phyloP scores from a whole-genome alignment of 2,329 filamentous ascomycete species.

The Neonectria sp. region DNA sequence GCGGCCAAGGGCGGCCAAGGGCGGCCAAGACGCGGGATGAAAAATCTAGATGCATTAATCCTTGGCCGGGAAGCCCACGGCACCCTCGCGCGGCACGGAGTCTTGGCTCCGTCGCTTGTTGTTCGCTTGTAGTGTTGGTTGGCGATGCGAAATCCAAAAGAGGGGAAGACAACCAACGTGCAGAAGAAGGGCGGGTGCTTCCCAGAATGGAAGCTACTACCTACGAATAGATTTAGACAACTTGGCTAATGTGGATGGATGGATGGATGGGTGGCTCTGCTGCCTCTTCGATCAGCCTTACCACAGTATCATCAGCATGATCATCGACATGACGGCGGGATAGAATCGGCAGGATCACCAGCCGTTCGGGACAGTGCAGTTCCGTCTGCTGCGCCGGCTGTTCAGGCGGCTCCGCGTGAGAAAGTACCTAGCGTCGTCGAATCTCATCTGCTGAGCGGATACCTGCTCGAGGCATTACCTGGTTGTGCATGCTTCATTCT shows the following conservation, averaged over 20 bases:
- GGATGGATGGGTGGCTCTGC: constrained; percentile 9
- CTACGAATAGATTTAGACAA: constrained; percentile 1
- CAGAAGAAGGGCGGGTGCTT: neutral
- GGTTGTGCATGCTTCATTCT: constrained; percentile 16
- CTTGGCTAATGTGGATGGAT: neutral
- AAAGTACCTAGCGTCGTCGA: neutral
- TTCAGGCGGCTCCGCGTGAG: constrained; percentile 4
- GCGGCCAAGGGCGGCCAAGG: too few relatives aligned
- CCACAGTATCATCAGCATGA: neutral
- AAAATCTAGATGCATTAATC: constrained; percentile 22
- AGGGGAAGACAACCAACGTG: neutral
- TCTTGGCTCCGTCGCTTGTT: constrained; percentile 14
- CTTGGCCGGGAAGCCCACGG: constrained; percentile 20
- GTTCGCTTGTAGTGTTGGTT: constrained; percentile 3
- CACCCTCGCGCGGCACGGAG: constrained; percentile 12
- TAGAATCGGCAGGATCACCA: neutral
- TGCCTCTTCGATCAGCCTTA: neutral
- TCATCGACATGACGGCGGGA: neutral
- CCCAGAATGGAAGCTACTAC: neutral
- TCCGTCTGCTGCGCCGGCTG: neutral
- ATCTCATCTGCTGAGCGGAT: neutral
- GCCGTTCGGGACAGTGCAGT: constrained; percentile 14
- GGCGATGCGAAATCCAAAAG: neutral
- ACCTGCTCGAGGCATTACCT: neutral
- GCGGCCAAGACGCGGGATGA: too few relatives aligned